Evolutionary conservation across 2,329 filamentous ascomycete species (phyloP).

Genomic region (Diaporthe citriasiana): DNA sequence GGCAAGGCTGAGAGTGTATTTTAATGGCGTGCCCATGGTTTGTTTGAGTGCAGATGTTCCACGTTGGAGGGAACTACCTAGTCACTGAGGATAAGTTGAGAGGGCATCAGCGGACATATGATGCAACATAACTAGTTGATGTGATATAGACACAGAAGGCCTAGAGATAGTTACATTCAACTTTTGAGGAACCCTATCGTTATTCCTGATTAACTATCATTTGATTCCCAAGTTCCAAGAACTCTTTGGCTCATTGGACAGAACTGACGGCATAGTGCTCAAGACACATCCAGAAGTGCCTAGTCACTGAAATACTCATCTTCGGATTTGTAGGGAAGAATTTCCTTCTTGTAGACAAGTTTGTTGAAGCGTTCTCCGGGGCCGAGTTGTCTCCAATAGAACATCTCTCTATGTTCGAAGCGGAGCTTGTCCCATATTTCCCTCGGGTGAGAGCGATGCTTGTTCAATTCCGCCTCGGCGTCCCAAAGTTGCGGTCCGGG

Average conservation of each 20-base stretch:
- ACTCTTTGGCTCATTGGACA: background rate
- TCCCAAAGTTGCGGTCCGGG: background rate
- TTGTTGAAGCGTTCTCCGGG: background rate
- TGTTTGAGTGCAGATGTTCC: background rate
- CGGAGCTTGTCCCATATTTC: background rate
- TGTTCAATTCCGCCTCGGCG: background rate
- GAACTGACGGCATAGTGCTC: background rate
- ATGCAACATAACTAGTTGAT: background rate
- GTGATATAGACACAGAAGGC: background rate
- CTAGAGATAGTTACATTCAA: background rate
- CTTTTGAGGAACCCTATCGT: background rate
- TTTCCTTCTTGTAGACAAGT: background rate
- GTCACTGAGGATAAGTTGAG: background rate
- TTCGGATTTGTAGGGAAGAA: background rate
- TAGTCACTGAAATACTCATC: constrained; percentile 9
- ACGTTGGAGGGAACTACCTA: background rate
- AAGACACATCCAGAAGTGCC: background rate
- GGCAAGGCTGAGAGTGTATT: background rate
- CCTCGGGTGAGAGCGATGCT: background rate
- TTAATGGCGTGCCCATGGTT: background rate
- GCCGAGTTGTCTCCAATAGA: background rate
- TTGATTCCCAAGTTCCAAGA: background rate
- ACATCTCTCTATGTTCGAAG: background rate
- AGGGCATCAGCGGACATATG: background rate
- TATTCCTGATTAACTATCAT: background rate